phyloP scores from a whole-genome alignment of 768 basidiomycete genomes.

The Boletus pseudopeckii region DNA sequence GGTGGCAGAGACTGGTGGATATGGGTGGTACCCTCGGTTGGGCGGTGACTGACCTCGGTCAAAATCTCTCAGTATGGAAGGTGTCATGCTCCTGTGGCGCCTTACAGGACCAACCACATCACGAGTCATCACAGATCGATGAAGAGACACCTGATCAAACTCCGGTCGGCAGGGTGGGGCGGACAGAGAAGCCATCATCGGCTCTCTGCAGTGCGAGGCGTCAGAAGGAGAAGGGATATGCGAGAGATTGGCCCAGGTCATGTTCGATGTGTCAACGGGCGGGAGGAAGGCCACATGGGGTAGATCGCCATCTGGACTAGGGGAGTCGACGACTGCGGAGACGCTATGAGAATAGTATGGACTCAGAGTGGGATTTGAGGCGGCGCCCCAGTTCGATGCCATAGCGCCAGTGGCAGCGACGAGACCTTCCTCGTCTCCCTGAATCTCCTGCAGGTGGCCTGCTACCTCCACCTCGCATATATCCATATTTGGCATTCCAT shows the following conservation, averaged over 20 bases:
- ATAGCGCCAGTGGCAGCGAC: slow-evolving; percentile 32
- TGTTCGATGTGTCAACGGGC: slow-evolving; percentile 21
- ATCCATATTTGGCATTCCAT: slow-evolving; percentile 42
- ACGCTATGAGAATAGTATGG: slow-evolving; percentile 25
- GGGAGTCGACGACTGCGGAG: slow-evolving; percentile 13
- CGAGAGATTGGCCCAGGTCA: slow-evolving; percentile 23
- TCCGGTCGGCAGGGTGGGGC: slow-evolving; percentile 67
- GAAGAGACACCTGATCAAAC: slow-evolving; percentile 49
- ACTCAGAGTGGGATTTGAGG: slow-evolving; percentile 15
- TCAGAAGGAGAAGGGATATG: slow-evolving; percentile 15
- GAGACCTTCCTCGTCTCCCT: slow-evolving; percentile 57
- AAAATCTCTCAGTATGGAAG: slow-evolving; percentile 52
- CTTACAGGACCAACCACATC: slow-evolving; percentile 57
- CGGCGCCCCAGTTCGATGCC: slow-evolving; percentile 12
- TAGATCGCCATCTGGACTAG: slow-evolving; percentile 18
- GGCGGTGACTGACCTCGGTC: slow-evolving; percentile 47
- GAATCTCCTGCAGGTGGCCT: slow-evolving; percentile 52
- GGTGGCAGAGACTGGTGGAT: slow-evolving; percentile 32
- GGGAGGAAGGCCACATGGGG: slow-evolving; percentile 21
- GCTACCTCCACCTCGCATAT: slow-evolving; percentile 61
- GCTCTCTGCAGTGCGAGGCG: slow-evolving; percentile 37
- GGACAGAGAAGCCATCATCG: slow-evolving; percentile 45
- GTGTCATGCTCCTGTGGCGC: slow-evolving; percentile 76
- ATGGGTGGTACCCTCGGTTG: slow-evolving; percentile 56
- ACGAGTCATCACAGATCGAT: slow-evolving; percentile 22